Conservation (phyloP, 176 grass and related monocot genomes). For the Oryza nivara region DNA sequence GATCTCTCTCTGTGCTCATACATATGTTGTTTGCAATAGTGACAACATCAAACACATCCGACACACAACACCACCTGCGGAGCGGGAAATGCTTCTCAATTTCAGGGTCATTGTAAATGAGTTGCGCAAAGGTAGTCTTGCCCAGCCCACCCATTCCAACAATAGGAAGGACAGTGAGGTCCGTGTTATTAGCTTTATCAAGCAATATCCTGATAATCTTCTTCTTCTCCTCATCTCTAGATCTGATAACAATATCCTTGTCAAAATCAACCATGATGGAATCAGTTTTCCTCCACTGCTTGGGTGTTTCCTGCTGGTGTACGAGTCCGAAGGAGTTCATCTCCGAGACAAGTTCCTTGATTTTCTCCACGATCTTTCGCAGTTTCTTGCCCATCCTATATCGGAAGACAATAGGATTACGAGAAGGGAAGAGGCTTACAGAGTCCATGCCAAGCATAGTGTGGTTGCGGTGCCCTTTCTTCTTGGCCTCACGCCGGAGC, state of each 20-base stretch:
- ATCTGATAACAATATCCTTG: slow-evolving; percentile 19
- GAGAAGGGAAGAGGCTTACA: not conserved
- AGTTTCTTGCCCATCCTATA: slow-evolving; percentile 50
- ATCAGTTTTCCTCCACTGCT: not conserved
- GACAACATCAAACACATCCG: slow-evolving; percentile 26
- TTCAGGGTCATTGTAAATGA: slow-evolving; percentile 40
- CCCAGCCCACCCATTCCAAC: slow-evolving; percentile 51
- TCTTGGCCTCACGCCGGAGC: slow-evolving; percentile 31
- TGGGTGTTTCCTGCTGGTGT: not conserved
- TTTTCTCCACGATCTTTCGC: slow-evolving; percentile 10
- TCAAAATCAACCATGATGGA: slow-evolving; percentile 14
- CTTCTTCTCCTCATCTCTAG: slow-evolving; percentile 39
- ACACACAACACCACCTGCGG: slow-evolving; percentile 47
- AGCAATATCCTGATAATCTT: slow-evolving; percentile 35
- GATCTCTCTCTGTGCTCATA: not conserved
- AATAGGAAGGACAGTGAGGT: slow-evolving; percentile 42
- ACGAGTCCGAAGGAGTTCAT: slow-evolving; percentile 23
- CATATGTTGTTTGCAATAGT: slow-evolving; percentile 28
- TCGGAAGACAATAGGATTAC: slow-evolving; percentile 16
- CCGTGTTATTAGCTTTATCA: not conserved
- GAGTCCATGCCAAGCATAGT: not conserved
- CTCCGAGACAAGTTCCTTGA: slow-evolving; percentile 2
- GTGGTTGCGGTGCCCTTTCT: slow-evolving; percentile 6
- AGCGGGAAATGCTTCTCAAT: slow-evolving; percentile 28
- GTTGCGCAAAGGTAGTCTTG: slow-evolving; percentile 48